These are phyloP conservation scores for Termitomyces sp. DNA, from an alignment of 768 basidiomycete genomes.

Conservation along the genomic window DNA sequence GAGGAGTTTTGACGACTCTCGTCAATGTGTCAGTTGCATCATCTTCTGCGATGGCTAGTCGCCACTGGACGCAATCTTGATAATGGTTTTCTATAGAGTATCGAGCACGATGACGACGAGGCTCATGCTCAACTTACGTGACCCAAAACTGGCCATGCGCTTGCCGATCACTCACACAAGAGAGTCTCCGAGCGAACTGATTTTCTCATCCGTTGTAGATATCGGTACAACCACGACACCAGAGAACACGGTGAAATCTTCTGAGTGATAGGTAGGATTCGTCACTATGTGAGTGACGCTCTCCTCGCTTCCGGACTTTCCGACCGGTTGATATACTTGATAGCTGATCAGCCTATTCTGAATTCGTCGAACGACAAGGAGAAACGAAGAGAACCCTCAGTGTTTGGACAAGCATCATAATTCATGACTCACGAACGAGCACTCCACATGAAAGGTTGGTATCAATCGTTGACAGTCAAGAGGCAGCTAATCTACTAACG, in stretches of 20 bases:
- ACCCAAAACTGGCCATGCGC: conserved; percentile 17
- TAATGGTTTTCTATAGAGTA: conserved; percentile 12
- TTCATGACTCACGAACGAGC: not conserved
- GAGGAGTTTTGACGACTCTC: conserved; percentile 18
- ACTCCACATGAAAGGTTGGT: not conserved
- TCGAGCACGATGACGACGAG: conserved; percentile 29
- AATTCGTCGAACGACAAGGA: no score
- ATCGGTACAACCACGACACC: conserved; percentile 2
- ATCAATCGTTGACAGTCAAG: not conserved
- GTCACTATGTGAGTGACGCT: not conserved
- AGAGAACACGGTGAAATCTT: not conserved
- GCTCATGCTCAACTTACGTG: conserved; percentile 29
- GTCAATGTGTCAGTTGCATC: conserved; percentile 15
- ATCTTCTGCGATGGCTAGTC: not conserved
- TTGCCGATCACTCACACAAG: not conserved
- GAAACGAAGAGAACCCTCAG: not conserved
- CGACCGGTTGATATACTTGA: not conserved
- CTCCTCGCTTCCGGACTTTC: no score
- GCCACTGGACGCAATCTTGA: not conserved
- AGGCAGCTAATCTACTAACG: not conserved
- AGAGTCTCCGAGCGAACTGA: conserved; percentile 3
- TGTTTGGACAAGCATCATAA: no score
- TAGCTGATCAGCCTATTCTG: no score
- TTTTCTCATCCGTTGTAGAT: conserved; percentile 17
- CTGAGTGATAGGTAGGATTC: not conserved